Base-by-base conservation (phyloP, 2,329 filamentous ascomycete genomes). In the Chrysoporthe austroafricana region DNA sequence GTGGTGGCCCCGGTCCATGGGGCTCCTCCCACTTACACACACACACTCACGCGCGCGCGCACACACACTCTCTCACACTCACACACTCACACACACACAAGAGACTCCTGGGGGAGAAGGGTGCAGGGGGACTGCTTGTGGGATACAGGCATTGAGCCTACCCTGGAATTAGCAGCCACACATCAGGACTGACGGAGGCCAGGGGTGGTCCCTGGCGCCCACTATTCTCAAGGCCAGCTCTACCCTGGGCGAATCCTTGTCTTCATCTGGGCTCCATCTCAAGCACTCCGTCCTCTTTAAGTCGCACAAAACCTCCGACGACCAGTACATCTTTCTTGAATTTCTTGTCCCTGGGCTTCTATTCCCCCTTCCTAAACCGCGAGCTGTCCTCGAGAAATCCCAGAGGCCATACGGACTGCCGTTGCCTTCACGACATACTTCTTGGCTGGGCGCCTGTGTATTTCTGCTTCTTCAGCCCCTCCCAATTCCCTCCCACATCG, bases 221-320 rank as follows among this genome's bases (percentile, higher is more conserved):
- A 77, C 78, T 77, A 75, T 69, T 72, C 71, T 69, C 70, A 69
- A 75, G 71, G 71, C 62, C 58, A 66, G 59, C 62, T 75, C 77
- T 78, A 77, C 76, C 77, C 77, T 79, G 78, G 75, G 43, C 77
- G 65, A 68, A 80, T 77, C 79, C 79, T 77, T 75, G 76, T 70
- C 73, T 72, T 74, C 74, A 74, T 74, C 73, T 73, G 70, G 77
- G 75, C 76, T 77, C 78, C 79, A 79, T 81, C 79, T 79, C 79
- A 79, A 79, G 79, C 77, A 76, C 76, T 76, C 78, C 76, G 75
- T 76, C 76, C 77, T 76, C 77, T 77, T 77, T 77, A 79, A 83
- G 82, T 83, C 79, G 78, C 82, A 85, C 83, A 83, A 83, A 82
- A 76, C 79, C 79, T 78, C 79, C 76, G 72, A 72, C 74, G 73